Percentiles rank a stretch among this genome's conserved stretches.
phyloP scores from a whole-genome alignment of 352 stramenopile species.

The Pythium aquatile region DNA sequence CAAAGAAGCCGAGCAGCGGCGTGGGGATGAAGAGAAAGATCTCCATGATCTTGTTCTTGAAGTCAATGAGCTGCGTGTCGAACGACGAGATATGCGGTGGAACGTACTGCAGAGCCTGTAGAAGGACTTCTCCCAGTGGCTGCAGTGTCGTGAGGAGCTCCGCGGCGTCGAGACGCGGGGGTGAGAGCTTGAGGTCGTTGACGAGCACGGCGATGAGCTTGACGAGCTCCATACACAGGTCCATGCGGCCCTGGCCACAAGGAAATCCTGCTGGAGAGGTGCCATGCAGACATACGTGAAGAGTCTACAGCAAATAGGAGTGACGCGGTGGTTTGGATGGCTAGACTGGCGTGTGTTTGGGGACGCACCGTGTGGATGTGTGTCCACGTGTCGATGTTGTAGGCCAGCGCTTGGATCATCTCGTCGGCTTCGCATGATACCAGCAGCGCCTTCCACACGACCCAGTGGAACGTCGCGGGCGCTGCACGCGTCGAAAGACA shows the following conservation, averaged over 20 bases:
- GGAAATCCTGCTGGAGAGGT: conserved; percentile 20
- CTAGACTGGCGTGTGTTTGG: not conserved
- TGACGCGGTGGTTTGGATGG: not conserved
- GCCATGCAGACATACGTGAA: conserved; percentile 38
- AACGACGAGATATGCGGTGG: conserved; percentile 34
- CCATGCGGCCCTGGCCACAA: conserved; percentile 22
- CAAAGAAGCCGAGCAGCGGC: conserved; percentile 41
- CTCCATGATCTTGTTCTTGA: conserved; percentile 67
- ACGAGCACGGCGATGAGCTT: conserved; percentile 58
- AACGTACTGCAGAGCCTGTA: conserved; percentile 39
- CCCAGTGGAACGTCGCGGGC: conserved; percentile 39
- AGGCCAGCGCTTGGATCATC: conserved; percentile 29
- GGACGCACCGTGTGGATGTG: conserved; percentile 39
- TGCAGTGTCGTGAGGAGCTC: conserved; percentile 20
- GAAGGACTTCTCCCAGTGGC: conserved; percentile 41
- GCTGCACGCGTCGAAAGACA: conserved; percentile 26
- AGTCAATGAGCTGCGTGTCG: conserved; percentile 32
- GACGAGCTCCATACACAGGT: conserved; percentile 49
- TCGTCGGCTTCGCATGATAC: conserved; percentile 45
- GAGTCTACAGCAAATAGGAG: conserved; percentile 30
- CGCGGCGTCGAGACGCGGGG: not conserved
- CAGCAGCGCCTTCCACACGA: conserved; percentile 62
- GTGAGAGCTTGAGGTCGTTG: conserved; percentile 39
- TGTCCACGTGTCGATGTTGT: conserved; percentile 39
- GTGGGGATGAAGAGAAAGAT: conserved; percentile 63